Evolutionary conservation across 768 basidiomycete genomes (phyloP), one percentile per base, ranked within the genome.

Genomic region (Hericium rajendrae): DNA sequence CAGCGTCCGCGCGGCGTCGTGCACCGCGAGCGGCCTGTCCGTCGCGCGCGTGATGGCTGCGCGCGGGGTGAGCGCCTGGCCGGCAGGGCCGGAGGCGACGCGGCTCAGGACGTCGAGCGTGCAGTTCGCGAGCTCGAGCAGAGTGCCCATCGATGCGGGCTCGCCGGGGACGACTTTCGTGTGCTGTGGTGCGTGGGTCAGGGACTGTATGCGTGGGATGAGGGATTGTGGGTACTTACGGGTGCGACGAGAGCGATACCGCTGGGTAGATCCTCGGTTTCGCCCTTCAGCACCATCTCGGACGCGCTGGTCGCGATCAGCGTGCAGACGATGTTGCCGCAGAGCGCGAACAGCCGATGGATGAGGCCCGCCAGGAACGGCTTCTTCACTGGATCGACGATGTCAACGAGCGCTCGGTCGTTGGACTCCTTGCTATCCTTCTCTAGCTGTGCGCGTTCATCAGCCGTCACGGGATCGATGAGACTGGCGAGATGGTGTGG

Each of bases 401-500:
- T 71, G 38, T 78, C 72, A 4, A 79, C 60, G 15, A 69, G 67
- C 16, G 69, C 68, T 22, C 72, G 62, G 32, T 71, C 75, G 53
- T 57, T 59, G 50, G 61, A 20, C 46, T 63, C 38, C 32, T 59
- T 62, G 12, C 69, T 62, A 49, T 88, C 86, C 60, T 83, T 84
- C 64, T 93, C 88, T 51, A 90, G 74, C 51, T 76, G 75, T 0
- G 71, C 70, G 6, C 86, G 80, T 63, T 95, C 94, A 11, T 91
- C 91, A 2, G 78, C 67, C 0, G 87, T 86, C 13, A 89, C 76
- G 6, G 91, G 86, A 57, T 94, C 91, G 62, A 94, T 75, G 26
- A 91, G 74, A 61, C 85, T 85, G 1, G 86, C 83, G 12, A 97
- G 78, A 64, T 93, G 86, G 65, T 94, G 89, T 6, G 94, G 94